Conservation (phyloP, 805 yeast species). For the Citeromyces nyonsensis region DNA sequence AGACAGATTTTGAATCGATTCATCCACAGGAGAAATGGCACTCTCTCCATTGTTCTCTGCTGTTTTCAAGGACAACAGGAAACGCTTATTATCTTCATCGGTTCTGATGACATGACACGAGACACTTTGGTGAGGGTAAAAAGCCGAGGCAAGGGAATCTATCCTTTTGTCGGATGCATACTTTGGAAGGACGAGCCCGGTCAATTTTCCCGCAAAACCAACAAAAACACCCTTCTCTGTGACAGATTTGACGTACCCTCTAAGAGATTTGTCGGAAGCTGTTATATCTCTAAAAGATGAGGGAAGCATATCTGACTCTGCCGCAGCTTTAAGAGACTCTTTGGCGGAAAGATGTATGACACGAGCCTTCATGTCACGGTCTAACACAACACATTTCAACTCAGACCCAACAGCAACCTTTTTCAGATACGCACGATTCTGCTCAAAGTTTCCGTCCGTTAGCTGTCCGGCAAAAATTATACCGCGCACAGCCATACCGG, state of each 20-base stretch:
- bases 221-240: conserved; percentile 78
- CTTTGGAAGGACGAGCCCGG: conserved; percentile 71
- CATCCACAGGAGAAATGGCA: conserved; percentile 47
- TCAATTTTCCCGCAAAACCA: conserved; percentile 62
- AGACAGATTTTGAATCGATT: conserved; percentile 23
- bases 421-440: conserved; percentile 52
- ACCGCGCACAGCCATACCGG: conserved; percentile 41
- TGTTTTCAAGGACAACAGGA: conserved; percentile 46
- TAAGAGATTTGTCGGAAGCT: conserved; percentile 27
- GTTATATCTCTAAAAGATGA: conserved; percentile 38
- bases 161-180: conserved; percentile 40
- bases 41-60: conserved; percentile 9
- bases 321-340: conserved; percentile 49
- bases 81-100: conserved; percentile 59
- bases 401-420: conserved; percentile 45
- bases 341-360: conserved; percentile 52
- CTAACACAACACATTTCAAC: conserved; percentile 47
- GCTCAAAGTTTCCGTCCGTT: conserved; percentile 62
- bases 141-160: conserved; percentile 38
- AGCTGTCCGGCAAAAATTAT: conserved; percentile 62
- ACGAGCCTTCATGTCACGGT: conserved; percentile 45
- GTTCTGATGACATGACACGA: conserved; percentile 46
- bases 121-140: conserved; percentile 55
- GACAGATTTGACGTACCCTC: conserved; percentile 68
- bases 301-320: conserved; percentile 40